Base-by-base conservation (phyloP, 371 early-diverging fungal species). In the Capillidium rhysosporum region DNA sequence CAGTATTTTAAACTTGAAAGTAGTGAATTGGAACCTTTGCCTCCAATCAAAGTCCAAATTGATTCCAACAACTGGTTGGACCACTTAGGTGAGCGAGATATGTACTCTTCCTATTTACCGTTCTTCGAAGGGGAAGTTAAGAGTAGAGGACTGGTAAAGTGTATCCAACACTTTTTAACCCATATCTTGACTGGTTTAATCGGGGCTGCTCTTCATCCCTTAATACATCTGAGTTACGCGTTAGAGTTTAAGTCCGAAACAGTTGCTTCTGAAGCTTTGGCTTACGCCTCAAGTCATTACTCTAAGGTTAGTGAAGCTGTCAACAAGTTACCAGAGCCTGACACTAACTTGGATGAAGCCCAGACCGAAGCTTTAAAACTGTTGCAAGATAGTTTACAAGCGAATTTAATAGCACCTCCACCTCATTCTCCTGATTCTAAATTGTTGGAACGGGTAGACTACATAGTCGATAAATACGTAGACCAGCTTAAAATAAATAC, bases 151-250 rank as follows among this genome's bases (percentile, higher is more conserved):
- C 12, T 40, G 18, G 34, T 31, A 4, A 8, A 7, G 23, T 16
- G 40, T 20, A 39, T 56, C 20, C 30, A 56, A n/a, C 30, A 41
- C 25, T 56, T 49, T 30, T 5, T 56, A 14, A 40, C 56, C 10
- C 10, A 5, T 1, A 26, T 49, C 18, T 18, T 56, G 21, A 20
- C 46, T 16, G 56, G 56, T 3, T 24, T 49, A 2, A 18, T 26
- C 2, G 56, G 56, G 16, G 49, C 49, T 40, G 40, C 44, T 9
- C 16, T 47, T n/a, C 49, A 56, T 29, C 56, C 56, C 7, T 41
- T 56, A 14, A 49, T 56, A 29, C 56, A 56, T 23, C 14, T 56
- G 28, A 49, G 56, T 7, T 56, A 49, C 29, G 48, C 56, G 7
- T 40, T 56, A 26, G 56, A 56, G 26, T 49, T 56, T 30, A 23